Percentiles rank a stretch among this genome's conserved stretches.
Conservation (phyloP, 1,284 basidiomycete genomes). For the Xerocomus nothofagi region DNA sequence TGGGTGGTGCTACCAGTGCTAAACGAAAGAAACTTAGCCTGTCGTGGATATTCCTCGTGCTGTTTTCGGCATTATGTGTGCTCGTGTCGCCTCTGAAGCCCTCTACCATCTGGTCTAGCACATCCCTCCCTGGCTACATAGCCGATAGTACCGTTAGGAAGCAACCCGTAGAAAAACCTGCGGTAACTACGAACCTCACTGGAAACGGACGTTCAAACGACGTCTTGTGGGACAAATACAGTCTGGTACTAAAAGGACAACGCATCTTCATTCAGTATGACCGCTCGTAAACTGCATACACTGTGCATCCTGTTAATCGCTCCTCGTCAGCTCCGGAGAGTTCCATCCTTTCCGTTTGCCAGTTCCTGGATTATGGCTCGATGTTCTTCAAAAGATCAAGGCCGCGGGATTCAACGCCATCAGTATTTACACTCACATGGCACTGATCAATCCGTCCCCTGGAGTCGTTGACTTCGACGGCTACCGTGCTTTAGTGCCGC, state of each 20-base stretch:
- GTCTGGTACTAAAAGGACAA: conserved; percentile 34
- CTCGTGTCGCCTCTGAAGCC: conserved; percentile 15
- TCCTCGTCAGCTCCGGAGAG: conserved; percentile 55
- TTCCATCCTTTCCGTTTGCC: conserved; percentile 84
- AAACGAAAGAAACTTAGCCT: conserved; percentile 5
- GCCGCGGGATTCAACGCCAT: conserved; percentile 80
- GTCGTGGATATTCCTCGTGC: conserved; percentile 15
- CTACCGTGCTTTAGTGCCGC: conserved; percentile 67
- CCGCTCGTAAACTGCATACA: not conserved
- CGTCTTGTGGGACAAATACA: conserved; percentile 35
- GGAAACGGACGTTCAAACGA: conserved; percentile 36
- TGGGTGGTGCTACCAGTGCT: not conserved
- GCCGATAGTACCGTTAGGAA: not conserved
- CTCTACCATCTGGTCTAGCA: conserved; percentile 1
- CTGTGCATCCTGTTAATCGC: conserved; percentile 3
- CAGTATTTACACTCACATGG: conserved; percentile 76
- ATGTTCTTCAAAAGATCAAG: conserved; percentile 79
- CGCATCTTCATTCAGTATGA: conserved; percentile 36
- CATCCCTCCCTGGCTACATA: not conserved
- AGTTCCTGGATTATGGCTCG: conserved; percentile 76
- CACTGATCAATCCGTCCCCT: conserved; percentile 70
- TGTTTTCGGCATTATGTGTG: conserved; percentile 22
- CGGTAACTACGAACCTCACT: conserved; percentile 8
- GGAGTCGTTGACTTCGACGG: conserved; percentile 71
- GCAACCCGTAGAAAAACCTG: not conserved